Base-by-base conservation (phyloP, 2,329 filamentous ascomycete genomes). In the Pseudopithomyces maydicus region DNA sequence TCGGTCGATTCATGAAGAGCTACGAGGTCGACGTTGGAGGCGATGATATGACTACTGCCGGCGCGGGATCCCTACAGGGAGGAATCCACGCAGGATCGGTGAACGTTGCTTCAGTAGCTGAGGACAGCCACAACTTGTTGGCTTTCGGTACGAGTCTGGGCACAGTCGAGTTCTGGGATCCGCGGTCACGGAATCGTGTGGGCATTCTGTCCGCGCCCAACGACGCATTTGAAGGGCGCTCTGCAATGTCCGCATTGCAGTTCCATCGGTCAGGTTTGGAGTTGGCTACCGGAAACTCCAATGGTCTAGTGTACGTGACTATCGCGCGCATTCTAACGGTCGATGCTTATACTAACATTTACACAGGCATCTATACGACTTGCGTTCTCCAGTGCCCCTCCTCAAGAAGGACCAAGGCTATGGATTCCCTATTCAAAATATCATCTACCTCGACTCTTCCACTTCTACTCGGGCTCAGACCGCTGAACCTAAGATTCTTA, bases 141-240 rank as follows among this genome's bases (percentile, higher is more conserved):
- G 93, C 94, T 0, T 99, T 99, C 68, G 95, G 96, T 51, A 99
- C 95, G 1, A 93, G 92, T 2, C 81, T 95, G 55, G 94, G 95
- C n/a, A 97, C 94, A 0, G 91, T 98, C 23, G 95, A 99, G 73
- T 94, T 98, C 70, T 99, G 93, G 91, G 95, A 99, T 73, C 85
- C 93, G 1, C 85, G 95, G 57, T 92, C 90, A 29, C 89, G 92
- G 71, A 89, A 89, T 53, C 84, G 92, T 55, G 90, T 94, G 11
- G 93, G 91, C 15, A 84, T 94, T 17, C 80, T 99, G 1, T 83
- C 88, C 12, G 84, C 81, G 1, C 84, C 74, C 5, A 67, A 69
- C n/a, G 69, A 74, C 44, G 62, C 68, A 6, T 68, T 72, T 22
- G 55, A 74, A 66, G 55, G 80, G 39, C 76, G 81, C 53, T 75